Base-by-base conservation (phyloP, 129 eudicot genomes). In the Saussurea involucrata region DNA sequence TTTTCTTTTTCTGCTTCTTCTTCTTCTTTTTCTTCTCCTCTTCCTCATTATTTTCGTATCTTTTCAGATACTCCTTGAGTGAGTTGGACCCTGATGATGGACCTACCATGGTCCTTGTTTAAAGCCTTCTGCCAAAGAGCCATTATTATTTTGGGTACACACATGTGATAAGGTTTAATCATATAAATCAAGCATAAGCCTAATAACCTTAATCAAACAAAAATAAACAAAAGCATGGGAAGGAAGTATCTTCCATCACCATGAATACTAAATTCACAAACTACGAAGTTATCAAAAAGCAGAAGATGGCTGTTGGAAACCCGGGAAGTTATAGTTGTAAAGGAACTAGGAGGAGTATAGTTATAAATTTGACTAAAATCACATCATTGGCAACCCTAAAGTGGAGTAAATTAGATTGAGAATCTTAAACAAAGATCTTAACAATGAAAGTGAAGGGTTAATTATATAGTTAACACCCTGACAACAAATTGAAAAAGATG, bases 51-150 rank as follows among this genome's bases (percentile, higher is more conserved):
- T 70, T 92, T 79, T 90, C 88, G 58, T 95, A 95, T 73, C 83
- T 91, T 77, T 89, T 95, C 5, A 95, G 83, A 78, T 95, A 95
- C 63, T 95, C 99, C 79, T 90, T 95, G 28, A 91, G 93, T 28
- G 97, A 92, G 28, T 83, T 22, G 36, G 97, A 80, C 32, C 88
- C 77, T 83, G 94, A 83, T 4, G 89, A 71, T 69, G 90, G 34
- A 36, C 84, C 83, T 61, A 82, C 92, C 98, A 92, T 90, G 69
- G 22, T 77, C 55, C 66, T 74, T 73, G 46, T 36, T 68, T 49
- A 22, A 74, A 15, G 15, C 40, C 84, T 81, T 66, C 20, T 36
- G 24, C 53, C 33, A 57, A 63, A 37, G 3, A 70, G 37, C 21
- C 65, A 61, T 24, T 37, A 61, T 22, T 24, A 27, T 11, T 57